These are phyloP conservation scores for Zymoseptoria crescenta DNA, from an alignment of 2,329 filamentous ascomycete genomes.

Conservation along the genomic window DNA sequence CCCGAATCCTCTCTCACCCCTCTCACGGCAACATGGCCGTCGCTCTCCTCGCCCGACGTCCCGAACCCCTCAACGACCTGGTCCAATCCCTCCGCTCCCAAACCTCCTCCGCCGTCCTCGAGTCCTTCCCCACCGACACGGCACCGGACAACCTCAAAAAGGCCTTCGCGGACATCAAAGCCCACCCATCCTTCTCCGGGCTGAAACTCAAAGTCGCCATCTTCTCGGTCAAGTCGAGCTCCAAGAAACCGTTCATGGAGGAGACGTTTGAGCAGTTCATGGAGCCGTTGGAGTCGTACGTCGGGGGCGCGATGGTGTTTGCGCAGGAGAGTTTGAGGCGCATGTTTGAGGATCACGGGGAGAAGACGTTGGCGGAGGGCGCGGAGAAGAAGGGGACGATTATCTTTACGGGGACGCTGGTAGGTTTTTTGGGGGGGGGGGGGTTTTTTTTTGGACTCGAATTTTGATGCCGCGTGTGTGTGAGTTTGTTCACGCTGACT, in stretches of 20 bases:
- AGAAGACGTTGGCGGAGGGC: slow-evolving; percentile 38
- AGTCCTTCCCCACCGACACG: slow-evolving; percentile 47
- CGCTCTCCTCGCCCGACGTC: slow-evolving; percentile 45
- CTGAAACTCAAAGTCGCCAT: slow-evolving; percentile 48
- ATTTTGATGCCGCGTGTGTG: not conserved
- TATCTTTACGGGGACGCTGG: slow-evolving; percentile 48
- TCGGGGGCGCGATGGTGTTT: slow-evolving; percentile 50
- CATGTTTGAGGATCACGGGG: slow-evolving; percentile 47
- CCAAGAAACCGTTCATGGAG: slow-evolving; percentile 48
- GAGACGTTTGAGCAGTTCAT: slow-evolving; percentile 46
- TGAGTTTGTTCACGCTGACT: not conserved
- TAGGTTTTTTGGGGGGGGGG: too few species aligned
- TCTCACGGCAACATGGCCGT: slow-evolving; percentile 49
- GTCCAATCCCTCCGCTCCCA: slow-evolving; percentile 36
- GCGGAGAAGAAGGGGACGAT: slow-evolving; percentile 49
- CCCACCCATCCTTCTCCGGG: slow-evolving; percentile 40
- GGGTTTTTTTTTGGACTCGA: not conserved
- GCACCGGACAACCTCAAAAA: slow-evolving; percentile 39
- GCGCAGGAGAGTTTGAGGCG: slow-evolving; percentile 45
- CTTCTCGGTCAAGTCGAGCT: slow-evolving; percentile 50
- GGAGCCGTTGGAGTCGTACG: slow-evolving; percentile 44
- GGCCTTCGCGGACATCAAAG: slow-evolving; percentile 45
- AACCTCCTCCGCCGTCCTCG: slow-evolving; percentile 39
- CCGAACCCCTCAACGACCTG: slow-evolving; percentile 39
- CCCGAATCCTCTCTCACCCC: slow-evolving; percentile 44